phyloP scores from a whole-genome alignment of 2,329 filamentous ascomycete genomes.

The Fusarium euwallaceae region DNA sequence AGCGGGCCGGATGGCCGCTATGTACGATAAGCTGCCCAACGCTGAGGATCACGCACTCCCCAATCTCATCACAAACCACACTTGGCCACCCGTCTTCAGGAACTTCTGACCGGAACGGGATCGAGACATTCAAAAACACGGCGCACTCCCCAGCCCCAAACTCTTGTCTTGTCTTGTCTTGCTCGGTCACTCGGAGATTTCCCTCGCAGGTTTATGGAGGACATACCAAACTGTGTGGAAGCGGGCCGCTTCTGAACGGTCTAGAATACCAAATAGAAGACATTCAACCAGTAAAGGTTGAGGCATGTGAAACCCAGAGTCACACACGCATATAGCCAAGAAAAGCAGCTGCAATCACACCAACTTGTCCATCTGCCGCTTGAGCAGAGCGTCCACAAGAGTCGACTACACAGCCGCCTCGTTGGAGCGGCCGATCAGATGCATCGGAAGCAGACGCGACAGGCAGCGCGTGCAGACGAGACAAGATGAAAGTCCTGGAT shows the following conservation, averaged over 20 bases:
- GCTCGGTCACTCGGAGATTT: neutral
- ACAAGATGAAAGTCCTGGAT: neutral
- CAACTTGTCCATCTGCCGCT: neutral
- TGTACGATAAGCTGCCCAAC: conserved; percentile 37
- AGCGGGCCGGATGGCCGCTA: neutral
- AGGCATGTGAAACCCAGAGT: neutral
- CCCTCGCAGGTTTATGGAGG: neutral
- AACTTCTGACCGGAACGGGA: neutral
- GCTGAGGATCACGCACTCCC: neutral
- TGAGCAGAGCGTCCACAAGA: neutral
- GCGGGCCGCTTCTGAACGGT: neutral
- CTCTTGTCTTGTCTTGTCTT: neutral
- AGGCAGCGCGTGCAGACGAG: neutral
- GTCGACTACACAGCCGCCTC: neutral
- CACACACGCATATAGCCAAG: neutral
- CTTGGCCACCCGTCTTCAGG: neutral
- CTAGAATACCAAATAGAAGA: conserved; percentile 1
- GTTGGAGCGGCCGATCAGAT: neutral
- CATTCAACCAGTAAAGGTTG: neutral
- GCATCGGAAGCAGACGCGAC: neutral
- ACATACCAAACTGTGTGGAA: neutral
- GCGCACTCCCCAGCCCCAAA: neutral
- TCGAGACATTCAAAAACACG: neutral
- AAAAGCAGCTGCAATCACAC: neutral
- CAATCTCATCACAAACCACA: neutral